These are phyloP conservation scores for Clarkia xantiana DNA, from an alignment of 345 rosid genomes.

Conservation along the genomic window DNA sequence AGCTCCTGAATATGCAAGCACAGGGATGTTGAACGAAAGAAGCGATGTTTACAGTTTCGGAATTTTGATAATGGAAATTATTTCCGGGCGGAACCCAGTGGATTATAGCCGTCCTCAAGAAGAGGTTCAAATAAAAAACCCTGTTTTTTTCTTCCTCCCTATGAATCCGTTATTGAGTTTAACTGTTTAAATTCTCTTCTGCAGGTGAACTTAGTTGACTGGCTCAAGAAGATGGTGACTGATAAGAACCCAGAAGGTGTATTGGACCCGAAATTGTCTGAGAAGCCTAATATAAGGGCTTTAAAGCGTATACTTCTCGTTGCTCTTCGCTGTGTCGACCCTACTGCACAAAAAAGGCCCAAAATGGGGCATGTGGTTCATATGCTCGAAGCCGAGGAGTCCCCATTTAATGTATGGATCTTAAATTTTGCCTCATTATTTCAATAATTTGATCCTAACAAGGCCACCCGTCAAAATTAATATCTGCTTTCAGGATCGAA, in stretches of 20 bases:
- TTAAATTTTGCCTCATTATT: neutral
- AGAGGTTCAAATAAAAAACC: constrained; percentile 30
- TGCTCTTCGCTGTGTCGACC: constrained; percentile 81
- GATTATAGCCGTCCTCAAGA: constrained; percentile 79
- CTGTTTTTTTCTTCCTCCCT: too few species aligned
- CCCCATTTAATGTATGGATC: constrained; percentile 27
- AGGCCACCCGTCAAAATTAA: neutral
- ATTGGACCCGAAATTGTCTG: constrained; percentile 68
- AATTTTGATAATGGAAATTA: constrained; percentile 70
- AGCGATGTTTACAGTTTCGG: constrained; percentile 85
- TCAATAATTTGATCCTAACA: neutral
- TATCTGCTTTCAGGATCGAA: constrained; percentile 8
- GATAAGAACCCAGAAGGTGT: constrained; percentile 68
- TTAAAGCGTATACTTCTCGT: constrained; percentile 71
- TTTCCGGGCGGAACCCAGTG: constrained; percentile 83
- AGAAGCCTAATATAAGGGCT: constrained; percentile 61
- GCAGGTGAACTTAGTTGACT: constrained; percentile 84
- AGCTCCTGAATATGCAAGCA: constrained; percentile 93
- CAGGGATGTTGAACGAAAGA: constrained; percentile 71
- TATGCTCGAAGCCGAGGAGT: constrained; percentile 88
- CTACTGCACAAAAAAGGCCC: constrained; percentile 35
- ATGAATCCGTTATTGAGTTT: neutral
- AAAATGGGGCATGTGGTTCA: constrained; percentile 72
- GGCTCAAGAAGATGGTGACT: constrained; percentile 78
- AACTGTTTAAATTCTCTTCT: constrained; percentile 4